These are phyloP conservation scores for Cnidoscolus chayamansa DNA, from an alignment of 441 rosid genomes.

Conservation along the genomic window DNA sequence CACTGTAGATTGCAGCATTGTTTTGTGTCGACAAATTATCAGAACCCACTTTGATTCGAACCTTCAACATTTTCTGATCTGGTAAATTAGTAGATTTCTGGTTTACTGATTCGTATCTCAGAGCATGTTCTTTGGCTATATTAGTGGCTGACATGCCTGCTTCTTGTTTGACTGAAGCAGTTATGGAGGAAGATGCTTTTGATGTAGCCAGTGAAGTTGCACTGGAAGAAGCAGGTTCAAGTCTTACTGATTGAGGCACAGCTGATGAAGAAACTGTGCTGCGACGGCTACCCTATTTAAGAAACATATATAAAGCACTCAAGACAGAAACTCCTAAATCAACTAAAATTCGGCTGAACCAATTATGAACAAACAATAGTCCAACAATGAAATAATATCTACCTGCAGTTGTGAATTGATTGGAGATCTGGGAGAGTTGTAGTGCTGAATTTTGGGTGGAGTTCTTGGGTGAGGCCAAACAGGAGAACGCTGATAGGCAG, in stretches of 20 bases:
- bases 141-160: slow-evolving; percentile 37
- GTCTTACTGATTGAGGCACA: slow-evolving; percentile 39
- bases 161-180: slow-evolving; percentile 48
- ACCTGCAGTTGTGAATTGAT: slow-evolving; percentile 65
- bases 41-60: slow-evolving; percentile 82
- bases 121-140: slow-evolving; percentile 36
- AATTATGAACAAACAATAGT: no score
- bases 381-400: slow-evolving; percentile 14
- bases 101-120: slow-evolving; percentile 39
- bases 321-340: slow-evolving; percentile 19
- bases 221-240: slow-evolving; percentile 37
- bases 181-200: slow-evolving; percentile 39
- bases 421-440: slow-evolving; percentile 56
- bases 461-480: slow-evolving; percentile 55
- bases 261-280: slow-evolving; percentile 38
- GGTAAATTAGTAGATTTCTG: slow-evolving; percentile 48
- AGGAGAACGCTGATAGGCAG: slow-evolving; percentile 80
- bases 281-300: slow-evolving; percentile 47
- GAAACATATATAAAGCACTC: slow-evolving; percentile 25
- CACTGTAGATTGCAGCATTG: slow-evolving; percentile 85
- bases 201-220: slow-evolving; percentile 34
- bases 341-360: slow-evolving; percentile 8
- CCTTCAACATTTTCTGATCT: slow-evolving; percentile 70
- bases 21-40: slow-evolving; percentile 67
- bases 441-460: slow-evolving; percentile 52